These are phyloP conservation scores for Cutaneotrichosporon dermatis DNA, from an alignment of 1,284 basidiomycete genomes.

Conservation along the genomic window DNA sequence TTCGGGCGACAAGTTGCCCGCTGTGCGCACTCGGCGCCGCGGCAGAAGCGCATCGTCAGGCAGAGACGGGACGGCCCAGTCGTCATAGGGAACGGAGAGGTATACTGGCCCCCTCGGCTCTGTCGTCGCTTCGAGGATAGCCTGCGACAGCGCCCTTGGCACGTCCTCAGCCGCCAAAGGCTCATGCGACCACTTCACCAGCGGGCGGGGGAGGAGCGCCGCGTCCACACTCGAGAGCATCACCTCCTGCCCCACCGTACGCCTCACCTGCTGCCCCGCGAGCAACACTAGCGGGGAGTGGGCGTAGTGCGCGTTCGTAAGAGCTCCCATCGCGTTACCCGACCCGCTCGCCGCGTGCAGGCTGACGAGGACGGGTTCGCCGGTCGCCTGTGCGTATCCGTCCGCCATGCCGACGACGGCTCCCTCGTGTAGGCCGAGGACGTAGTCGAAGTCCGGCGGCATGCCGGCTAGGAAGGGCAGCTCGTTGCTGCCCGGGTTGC, in stretches of 20 bases:
- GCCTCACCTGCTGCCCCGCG: conserved; percentile 15
- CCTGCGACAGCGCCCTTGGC: conserved; percentile 8
- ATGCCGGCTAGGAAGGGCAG: conserved; percentile 15
- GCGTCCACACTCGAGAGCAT: conserved; percentile 18
- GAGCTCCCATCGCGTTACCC: conserved; percentile 17
- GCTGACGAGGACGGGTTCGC: conserved; percentile 4
- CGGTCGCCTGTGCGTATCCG: conserved; percentile 8
- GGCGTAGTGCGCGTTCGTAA: conserved; percentile 12
- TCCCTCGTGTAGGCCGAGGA: conserved; percentile 15
- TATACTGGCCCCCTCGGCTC: conserved; percentile 10
- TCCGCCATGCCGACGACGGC: conserved; percentile 16
- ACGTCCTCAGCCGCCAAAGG: conserved; percentile 11
- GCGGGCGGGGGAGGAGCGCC: conserved; percentile 1
- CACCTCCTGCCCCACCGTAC: conserved; percentile 14
- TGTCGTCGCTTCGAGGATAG: not conserved
- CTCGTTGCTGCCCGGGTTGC: conserved; percentile 19
- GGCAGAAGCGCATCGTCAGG: conserved; percentile 9
- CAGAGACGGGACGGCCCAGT: conserved; percentile 6
- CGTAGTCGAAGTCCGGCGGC: conserved; percentile 13
- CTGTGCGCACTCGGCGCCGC: not conserved
- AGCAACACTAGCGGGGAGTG: conserved; percentile 15
- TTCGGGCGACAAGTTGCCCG: not conserved
- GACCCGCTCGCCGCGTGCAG: conserved; percentile 14
- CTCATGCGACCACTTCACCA: conserved; percentile 11
- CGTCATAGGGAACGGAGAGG: conserved; percentile 13